These are phyloP conservation scores for Metrosideros polymorpha DNA, from an alignment of 441 rosid genomes.

Conservation along the genomic window DNA sequence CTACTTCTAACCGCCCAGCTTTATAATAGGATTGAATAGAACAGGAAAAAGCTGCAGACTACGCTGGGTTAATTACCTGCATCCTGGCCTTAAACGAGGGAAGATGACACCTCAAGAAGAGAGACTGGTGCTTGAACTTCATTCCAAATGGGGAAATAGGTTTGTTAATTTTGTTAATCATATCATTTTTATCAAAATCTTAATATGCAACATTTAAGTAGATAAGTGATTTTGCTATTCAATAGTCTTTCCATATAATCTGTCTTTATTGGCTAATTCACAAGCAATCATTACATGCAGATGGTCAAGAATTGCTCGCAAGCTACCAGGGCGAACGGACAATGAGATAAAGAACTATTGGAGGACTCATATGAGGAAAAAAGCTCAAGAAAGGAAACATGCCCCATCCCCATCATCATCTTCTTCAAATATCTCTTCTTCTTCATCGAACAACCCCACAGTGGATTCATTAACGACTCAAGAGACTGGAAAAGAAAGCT, in stretches of 20 bases:
- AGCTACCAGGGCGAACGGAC: conserved; percentile 87
- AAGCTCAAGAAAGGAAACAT: conserved; percentile 74
- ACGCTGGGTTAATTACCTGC: conserved; percentile 97
- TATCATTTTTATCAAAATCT: background rate
- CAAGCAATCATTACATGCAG: conserved; percentile 24
- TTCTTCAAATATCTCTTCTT: conserved; percentile 38
- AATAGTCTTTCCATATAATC: background rate
- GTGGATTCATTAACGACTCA: conserved; percentile 25
- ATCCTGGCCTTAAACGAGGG: conserved; percentile 88
- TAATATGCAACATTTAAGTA: background rate
- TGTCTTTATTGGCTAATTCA: background rate
- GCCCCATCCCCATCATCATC: conserved; percentile 33
- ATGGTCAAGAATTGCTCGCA: conserved; percentile 92
- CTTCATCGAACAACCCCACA: conserved; percentile 41
- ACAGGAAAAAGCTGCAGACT: conserved; percentile 99
- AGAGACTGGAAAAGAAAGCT: conserved; percentile 39
- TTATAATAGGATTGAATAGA: conserved; percentile 94
- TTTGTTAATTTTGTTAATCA: background rate
- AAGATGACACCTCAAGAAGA: conserved; percentile 95
- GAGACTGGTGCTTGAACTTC: conserved; percentile 81
- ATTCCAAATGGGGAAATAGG: conserved; percentile 96
- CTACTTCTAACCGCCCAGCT: conserved; percentile 49
- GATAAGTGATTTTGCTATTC: background rate
- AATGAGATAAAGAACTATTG: conserved; percentile 97
- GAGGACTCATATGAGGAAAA: conserved; percentile 85